These are phyloP conservation scores for Ilex aquifolium DNA, from an alignment of 257 asterid genomes.

Conservation along the genomic window DNA sequence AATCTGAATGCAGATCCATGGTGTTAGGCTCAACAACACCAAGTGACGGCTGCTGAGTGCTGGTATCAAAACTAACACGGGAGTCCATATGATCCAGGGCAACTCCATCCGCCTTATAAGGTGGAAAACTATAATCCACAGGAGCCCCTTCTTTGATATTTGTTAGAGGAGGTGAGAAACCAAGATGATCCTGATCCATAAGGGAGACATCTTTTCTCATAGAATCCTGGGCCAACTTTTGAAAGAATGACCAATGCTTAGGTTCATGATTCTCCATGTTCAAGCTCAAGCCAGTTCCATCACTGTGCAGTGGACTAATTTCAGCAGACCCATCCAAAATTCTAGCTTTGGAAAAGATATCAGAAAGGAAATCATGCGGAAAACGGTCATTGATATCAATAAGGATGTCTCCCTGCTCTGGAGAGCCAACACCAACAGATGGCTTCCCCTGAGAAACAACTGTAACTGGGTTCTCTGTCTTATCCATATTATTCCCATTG, in stretches of 20 bases:
- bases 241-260: constrained; percentile 73
- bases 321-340: constrained; percentile 32
- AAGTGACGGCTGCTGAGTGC: constrained; percentile 36
- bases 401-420: constrained; percentile 61
- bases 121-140: constrained; percentile 40
- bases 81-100: constrained; percentile 34
- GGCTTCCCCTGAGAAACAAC: constrained; percentile 36
- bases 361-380: constrained; percentile 77
- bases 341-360: constrained; percentile 65
- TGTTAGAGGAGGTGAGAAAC: constrained; percentile 38
- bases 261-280: constrained; percentile 74
- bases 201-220: constrained; percentile 67
- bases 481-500: constrained; percentile 23
- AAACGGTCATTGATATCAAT: constrained; percentile 81
- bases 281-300: constrained; percentile 66
- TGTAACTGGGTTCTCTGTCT: constrained; percentile 31
- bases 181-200: constrained; percentile 88
- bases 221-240: constrained; percentile 60
- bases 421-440: constrained; percentile 23
- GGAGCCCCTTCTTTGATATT: constrained; percentile 42
- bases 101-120: constrained; percentile 32
- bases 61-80: constrained; percentile 29
- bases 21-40: constrained; percentile 32
- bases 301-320: constrained; percentile 35
- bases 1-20: constrained; percentile 46